Evolutionary conservation across 2,329 filamentous ascomycete species (phyloP).

Genomic region (Aspergillus intermedius): DNA sequence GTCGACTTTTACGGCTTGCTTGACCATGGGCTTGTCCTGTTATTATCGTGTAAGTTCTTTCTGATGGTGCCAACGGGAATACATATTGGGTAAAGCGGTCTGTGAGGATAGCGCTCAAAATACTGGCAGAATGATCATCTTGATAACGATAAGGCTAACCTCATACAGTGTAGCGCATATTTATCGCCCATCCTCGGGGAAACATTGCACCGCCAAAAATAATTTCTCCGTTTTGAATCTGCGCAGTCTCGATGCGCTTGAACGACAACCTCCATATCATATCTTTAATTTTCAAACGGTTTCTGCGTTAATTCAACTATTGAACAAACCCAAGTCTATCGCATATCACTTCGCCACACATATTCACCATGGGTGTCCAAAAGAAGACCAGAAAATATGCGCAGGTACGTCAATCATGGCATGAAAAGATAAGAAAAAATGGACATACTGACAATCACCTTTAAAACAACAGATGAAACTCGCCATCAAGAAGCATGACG

Average conservation of each 20-base stretch:
- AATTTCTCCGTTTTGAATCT: neutral
- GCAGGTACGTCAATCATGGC: conserved; percentile 71
- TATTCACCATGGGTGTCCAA: conserved; percentile 68
- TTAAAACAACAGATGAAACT: conserved; percentile 14
- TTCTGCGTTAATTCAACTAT: neutral
- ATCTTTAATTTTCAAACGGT: neutral
- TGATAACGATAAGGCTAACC: neutral
- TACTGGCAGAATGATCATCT: too few species aligned
- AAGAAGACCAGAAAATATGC: conserved; percentile 94
- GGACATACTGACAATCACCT: neutral
- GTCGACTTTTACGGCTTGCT: too few species aligned
- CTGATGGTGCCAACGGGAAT: neutral
- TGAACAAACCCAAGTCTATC: neutral
- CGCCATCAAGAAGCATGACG: conserved; percentile 13
- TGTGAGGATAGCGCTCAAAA: neutral
- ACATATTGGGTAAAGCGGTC: too few species aligned
- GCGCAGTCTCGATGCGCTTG: neutral
- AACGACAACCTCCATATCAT: neutral
- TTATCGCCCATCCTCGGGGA: neutral
- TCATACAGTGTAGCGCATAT: neutral
- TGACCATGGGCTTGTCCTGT: too few species aligned
- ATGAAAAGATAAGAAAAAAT: conserved; percentile 64
- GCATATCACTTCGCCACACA: neutral
- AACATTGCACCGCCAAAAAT: neutral
- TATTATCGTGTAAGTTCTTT: neutral